A percentile compares a stretch with the other conserved stretches of the same genome.
These are phyloP conservation scores for Trichomonas tenax DNA, from an alignment of 208 protist genomes.

Conservation along the genomic window DNA sequence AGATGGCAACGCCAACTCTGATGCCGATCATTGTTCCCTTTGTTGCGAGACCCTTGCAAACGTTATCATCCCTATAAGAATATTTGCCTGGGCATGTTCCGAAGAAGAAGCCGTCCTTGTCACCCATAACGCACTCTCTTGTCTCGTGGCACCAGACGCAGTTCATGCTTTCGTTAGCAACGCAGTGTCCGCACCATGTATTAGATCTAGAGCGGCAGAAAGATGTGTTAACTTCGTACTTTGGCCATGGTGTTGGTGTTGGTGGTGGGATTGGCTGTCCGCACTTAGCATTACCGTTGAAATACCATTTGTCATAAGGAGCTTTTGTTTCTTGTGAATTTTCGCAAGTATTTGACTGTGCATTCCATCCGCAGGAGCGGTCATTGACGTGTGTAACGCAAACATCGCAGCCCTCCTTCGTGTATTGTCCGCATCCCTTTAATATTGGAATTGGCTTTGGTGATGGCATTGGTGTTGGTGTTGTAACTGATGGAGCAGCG, in stretches of 20 bases:
- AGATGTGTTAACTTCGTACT: not conserved
- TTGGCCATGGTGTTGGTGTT: not conserved
- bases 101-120: not conserved
- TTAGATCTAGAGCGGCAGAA: not conserved
- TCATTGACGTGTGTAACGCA: not conserved
- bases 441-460: not conserved
- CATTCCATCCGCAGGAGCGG: not conserved
- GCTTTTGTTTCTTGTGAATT: not conserved
- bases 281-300: not conserved
- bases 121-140: constrained; percentile 6
- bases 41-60: not conserved
- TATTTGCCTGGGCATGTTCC: not conserved
- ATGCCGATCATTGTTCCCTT: not conserved
- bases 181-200: not conserved
- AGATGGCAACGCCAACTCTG: not conserved
- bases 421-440: not conserved
- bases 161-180: not conserved
- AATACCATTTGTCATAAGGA: not conserved
- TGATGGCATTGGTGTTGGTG: not conserved
- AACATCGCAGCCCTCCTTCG: not conserved
- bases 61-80: not conserved
- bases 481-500: not conserved
- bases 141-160: not conserved
- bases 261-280: not conserved
- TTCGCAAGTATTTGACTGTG: not conserved